Evolutionary conservation across 2,329 filamentous ascomycete species (phyloP).

Genomic region (Phoma sp.): DNA sequence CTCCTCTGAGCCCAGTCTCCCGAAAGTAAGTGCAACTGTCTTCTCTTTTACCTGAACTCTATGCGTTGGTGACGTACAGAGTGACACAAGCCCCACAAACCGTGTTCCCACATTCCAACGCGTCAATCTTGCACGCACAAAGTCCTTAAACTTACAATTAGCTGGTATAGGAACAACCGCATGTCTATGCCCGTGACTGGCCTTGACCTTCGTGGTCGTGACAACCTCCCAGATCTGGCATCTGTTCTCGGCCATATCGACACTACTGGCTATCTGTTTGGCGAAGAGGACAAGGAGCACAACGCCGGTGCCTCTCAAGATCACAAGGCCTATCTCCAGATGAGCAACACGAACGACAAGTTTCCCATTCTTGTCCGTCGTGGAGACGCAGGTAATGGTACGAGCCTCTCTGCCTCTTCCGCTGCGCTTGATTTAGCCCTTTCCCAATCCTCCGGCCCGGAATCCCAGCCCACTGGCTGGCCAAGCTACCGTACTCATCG

Average conservation of each 20-base stretch:
- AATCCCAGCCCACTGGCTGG: conserved; percentile 64
- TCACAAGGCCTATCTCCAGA: conserved; percentile 72
- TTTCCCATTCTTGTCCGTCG: conserved; percentile 85
- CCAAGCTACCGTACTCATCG: conserved; percentile 70
- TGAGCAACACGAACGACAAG: conserved; percentile 78
- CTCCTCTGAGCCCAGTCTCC: conserved; percentile 41
- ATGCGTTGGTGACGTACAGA: neutral
- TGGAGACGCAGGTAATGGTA: conserved; percentile 61
- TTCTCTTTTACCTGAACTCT: conserved; percentile 12
- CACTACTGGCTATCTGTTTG: conserved; percentile 85
- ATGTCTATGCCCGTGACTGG: conserved; percentile 92
- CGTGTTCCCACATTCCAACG: conserved; percentile 27
- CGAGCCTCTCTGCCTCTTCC: conserved; percentile 80
- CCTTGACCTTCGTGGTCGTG: conserved; percentile 69
- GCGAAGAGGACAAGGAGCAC: conserved; percentile 66
- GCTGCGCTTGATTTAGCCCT: conserved; percentile 81
- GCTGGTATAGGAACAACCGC: conserved; percentile 72
- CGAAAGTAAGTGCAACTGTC: conserved; percentile 44
- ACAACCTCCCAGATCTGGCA: conserved; percentile 54
- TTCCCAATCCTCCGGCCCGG: conserved; percentile 70
- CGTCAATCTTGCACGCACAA: conserved; percentile 22
- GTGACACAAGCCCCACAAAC: conserved; percentile 25
- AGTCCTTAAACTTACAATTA: conserved; percentile 23
- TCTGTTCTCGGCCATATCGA: conserved; percentile 79
- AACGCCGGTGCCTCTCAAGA: conserved; percentile 67